Base-by-base conservation (phyloP, 805 yeast genomes). In the Candida odintsovae region DNA sequence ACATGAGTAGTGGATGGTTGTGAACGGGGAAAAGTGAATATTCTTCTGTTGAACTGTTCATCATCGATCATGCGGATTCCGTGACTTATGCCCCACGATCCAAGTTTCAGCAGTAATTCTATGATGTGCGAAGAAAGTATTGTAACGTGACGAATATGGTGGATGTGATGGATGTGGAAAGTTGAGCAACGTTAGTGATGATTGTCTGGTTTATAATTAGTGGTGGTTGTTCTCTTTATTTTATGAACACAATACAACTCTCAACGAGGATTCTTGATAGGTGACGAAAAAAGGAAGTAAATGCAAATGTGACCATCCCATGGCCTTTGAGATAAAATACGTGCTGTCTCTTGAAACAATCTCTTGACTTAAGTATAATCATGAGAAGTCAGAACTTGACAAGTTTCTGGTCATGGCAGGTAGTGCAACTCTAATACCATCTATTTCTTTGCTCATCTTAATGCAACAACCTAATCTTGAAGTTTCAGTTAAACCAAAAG, bases 321-420 rank as follows among this genome's bases (percentile, higher is more conserved):
- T 33, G 36, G 36, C 20, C 20, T 16, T 33, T 33, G n/a, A 8
- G 4, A 16, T 16, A 11, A 33, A 33, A 10, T 13, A 12, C 10
- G 8, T 22, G 23, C 8, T 6, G 23, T 22, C 23, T 22, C 23
- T 6, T 22, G 23, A 8, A 22, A n/a, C n/a, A n/a, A 6, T 15
- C 16, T 31, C 35, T 33, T 16, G 36, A 33, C 20, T 33, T 33
- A 12, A 18, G 8, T 13, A 12, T 16, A 20, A 33, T 33, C 31
- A 76, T 38, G 75, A 78, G 66, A 92, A 89, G 61, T 92, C 98
- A 50, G 80, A 80, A 19, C 78, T 72, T 62, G 87, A 95, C 56
- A 92, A 76, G 67, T 94, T 94, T 58, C 99, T 76, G 9, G 99
- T 94, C 97, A 94, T 88, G 15, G 97, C 92, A 18, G 99, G 99